A percentile compares a stretch with the other conserved stretches of the same genome.
These are phyloP conservation scores for Phytophthora boehmeriae DNA, from an alignment of 352 stramenopile species.

Conservation along the genomic window DNA sequence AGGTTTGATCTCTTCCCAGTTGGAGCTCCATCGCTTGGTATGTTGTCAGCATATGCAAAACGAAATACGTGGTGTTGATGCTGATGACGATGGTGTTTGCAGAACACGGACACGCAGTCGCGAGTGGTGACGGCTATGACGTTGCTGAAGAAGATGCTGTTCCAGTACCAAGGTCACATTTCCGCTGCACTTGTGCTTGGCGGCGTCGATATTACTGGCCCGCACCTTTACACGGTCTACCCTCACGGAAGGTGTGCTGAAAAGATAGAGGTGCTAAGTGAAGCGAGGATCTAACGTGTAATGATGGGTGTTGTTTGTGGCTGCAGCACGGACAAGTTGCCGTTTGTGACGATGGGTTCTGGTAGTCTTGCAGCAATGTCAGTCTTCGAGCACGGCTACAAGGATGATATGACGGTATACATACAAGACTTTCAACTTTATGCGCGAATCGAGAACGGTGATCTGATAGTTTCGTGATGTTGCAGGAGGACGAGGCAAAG, in stretches of 20 bases:
- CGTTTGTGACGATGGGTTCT: conserved; percentile 99
- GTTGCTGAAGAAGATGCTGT: conserved; percentile 97
- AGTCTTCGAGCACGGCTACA: conserved; percentile 96
- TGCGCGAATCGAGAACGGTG: background rate
- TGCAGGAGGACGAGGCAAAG: conserved; percentile 94
- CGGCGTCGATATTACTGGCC: conserved; percentile 95
- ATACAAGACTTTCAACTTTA: background rate
- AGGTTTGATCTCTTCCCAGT: conserved; percentile 82
- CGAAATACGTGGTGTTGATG: conserved; percentile 2
- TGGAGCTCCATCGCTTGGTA: conserved; percentile 96
- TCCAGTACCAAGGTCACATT: conserved; percentile 97
- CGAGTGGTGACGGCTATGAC: conserved; percentile 98
- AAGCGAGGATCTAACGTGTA: background rate
- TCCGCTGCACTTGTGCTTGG: conserved; percentile 97
- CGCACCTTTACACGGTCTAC: conserved; percentile 98
- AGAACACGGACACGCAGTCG: conserved; percentile 87
- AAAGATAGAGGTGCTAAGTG: background rate
- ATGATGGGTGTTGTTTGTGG: conserved; percentile 9
- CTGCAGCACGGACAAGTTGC: conserved; percentile 93
- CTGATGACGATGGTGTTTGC: conserved; percentile 12
- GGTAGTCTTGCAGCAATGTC: conserved; percentile 98
- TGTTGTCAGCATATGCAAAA: conserved; percentile 22
- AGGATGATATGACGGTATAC: conserved; percentile 91
- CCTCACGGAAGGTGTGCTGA: conserved; percentile 89
- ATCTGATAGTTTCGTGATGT: conserved; percentile 6